Conservation (phyloP, 805 yeast genomes). For the Lachancea mirantina region DNA sequence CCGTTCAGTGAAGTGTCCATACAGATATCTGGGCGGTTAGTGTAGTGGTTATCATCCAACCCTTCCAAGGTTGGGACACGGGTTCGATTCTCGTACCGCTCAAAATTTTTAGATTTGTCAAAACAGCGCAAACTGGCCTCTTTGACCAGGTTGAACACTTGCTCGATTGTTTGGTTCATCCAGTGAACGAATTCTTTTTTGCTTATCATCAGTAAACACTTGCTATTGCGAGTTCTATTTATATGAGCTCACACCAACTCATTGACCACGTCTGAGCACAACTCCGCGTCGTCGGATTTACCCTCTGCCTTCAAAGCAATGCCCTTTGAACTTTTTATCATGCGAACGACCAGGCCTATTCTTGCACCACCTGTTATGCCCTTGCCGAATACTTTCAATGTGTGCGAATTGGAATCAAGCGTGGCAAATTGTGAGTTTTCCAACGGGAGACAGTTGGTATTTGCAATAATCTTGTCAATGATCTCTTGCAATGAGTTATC, state of each 20-base stretch:
- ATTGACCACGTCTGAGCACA: conserved; percentile 7
- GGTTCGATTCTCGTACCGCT: conserved; percentile 71
- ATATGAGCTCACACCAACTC: conserved; percentile 2
- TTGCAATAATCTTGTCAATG: conserved; percentile 44
- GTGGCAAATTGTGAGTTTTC: conserved; percentile 65
- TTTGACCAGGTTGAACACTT: too few species aligned
- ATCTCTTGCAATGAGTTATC: conserved; percentile 45
- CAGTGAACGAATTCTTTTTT: background rate
- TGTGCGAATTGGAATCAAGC: conserved; percentile 50
- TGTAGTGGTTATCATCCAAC: conserved; percentile 87
- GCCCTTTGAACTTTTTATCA: conserved; percentile 44
- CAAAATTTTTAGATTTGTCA: conserved; percentile 14
- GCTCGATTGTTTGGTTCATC: too few species aligned
- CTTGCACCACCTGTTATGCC: conserved; percentile 35
- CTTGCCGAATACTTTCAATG: conserved; percentile 77
- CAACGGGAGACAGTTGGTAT: conserved; percentile 61
- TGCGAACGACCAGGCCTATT: conserved; percentile 47
- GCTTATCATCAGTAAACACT: background rate
- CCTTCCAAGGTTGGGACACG: conserved; percentile 92
- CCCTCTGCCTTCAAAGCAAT: conserved; percentile 53
- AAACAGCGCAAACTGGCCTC: too few species aligned
- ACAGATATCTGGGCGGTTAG: conserved; percentile 72
- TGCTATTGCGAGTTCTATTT: background rate
- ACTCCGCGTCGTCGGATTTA: conserved; percentile 40
- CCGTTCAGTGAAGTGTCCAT: too few species aligned